These are phyloP conservation scores for Massarina eburnea DNA, from an alignment of 2,329 filamentous ascomycete species.

Conservation along the genomic window DNA sequence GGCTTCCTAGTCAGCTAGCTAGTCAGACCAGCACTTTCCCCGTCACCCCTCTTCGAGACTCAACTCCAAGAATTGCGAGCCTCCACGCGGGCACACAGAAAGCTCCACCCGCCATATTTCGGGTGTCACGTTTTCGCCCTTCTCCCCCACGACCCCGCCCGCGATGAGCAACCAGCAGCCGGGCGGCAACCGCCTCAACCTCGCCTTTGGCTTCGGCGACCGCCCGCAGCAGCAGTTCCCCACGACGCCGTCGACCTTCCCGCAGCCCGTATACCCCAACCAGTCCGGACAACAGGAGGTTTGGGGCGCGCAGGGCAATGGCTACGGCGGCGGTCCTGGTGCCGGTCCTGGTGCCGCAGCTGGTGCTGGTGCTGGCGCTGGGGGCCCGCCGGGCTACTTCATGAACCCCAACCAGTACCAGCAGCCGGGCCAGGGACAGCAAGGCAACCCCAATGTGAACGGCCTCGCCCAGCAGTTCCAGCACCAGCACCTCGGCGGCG, in stretches of 20 bases:
- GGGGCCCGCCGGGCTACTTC: conserved; percentile 50
- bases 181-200: conserved; percentile 51
- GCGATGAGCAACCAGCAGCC: conserved; percentile 43
- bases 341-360: too few species aligned
- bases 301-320: conserved; percentile 54
- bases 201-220: conserved; percentile 53
- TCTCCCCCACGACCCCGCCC: conserved; percentile 10
- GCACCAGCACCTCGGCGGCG: conserved; percentile 66
- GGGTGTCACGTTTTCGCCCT: conserved; percentile 7
- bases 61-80: conserved; percentile 15
- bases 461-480: conserved; percentile 95
- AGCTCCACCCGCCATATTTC: conserved; percentile 9
- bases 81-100: conserved; percentile 7
- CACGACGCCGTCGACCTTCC: conserved; percentile 91
- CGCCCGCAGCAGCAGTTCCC: conserved; percentile 49
- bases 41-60: not conserved
- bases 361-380: not conserved
- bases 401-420: conserved; percentile 48
- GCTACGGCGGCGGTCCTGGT: conserved; percentile 42
- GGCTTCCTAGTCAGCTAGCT: too few species aligned
- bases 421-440: conserved; percentile 54
- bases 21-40: conserved; percentile 6
- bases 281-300: conserved; percentile 63
- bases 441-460: conserved; percentile 65
- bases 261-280: conserved; percentile 77